Base-by-base conservation (phyloP, 2,329 filamentous ascomycete genomes). In the Diaporthe batatas region DNA sequence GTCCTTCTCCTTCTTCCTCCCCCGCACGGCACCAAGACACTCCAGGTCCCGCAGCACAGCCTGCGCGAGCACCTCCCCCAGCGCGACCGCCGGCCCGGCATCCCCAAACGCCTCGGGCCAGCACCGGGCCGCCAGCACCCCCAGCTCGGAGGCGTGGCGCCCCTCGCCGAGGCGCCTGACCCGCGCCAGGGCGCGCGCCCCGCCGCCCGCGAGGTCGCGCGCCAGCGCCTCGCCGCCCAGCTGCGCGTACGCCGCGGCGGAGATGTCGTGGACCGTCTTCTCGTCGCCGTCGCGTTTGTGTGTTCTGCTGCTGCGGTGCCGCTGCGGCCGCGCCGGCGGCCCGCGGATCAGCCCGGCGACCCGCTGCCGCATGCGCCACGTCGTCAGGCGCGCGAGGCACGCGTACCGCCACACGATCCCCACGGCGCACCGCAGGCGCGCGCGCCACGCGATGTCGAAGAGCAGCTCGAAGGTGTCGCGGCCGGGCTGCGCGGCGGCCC, bases 381-480 rank as follows among this genome's bases (percentile, higher is more conserved):
- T 78, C 5, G 79, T 78, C 32, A 74, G 69, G 29, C 76, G 76
- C 7, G 74, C 68, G 11, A 81, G 51, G 36, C 76, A 76, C 47
- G 81, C 82, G 71, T 79, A 81, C 49, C 78, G 79, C 80, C 80
- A 84, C 44, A 83, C 62, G 68, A 80, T 75, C 69, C 77, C 77
- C 72, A 81, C 71, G 39, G 78, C 71, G 62, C 81, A 79, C 14
- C 81, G 79, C 25, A 81, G 79, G 51, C 79, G 79, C 3, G 79
- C 75, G 23, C 70, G 74, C 74, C 82, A 79, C 18, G 83, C 82
- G 32, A 85, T 77, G 8, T 77, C 73, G 72, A 85, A 82, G 59
- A 88, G 81, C 16, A 79, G 74, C 47, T 80, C 74, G 75, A 84
- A 86, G 0, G 82, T 82, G 18, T 77, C 55, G 6, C 75, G 68